These are phyloP conservation scores for Xylariaceae sp. DNA, from an alignment of 2,329 filamentous ascomycete species.

Conservation along the genomic window DNA sequence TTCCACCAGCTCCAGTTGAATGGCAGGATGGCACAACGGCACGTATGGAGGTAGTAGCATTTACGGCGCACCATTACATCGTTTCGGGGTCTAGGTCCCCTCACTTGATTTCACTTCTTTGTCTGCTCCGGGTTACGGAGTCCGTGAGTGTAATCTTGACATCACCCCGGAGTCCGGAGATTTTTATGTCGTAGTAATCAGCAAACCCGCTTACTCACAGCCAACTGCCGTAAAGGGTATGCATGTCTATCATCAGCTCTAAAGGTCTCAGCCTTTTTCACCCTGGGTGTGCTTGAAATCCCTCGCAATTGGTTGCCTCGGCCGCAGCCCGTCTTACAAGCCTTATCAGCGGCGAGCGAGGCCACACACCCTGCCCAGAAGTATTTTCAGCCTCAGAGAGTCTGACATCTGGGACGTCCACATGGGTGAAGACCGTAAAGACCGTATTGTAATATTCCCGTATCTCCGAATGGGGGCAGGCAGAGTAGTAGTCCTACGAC, in stretches of 20 bases:
- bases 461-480: no score
- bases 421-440: no score
- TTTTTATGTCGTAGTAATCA: conserved; percentile 18
- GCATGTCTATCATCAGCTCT: conserved; percentile 12
- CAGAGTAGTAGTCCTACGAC: no score
- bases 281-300: background rate
- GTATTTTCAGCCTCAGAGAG: conserved; percentile 1
- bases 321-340: conserved; percentile 8
- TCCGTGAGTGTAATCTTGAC: conserved; percentile 17
- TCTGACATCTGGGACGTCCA: no score
- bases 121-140: conserved; percentile 6
- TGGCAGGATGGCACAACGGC: no score
- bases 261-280: conserved; percentile 6
- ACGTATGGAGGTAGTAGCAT: no score
- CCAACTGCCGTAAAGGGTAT: conserved; percentile 13
- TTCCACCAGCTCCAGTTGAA: no score
- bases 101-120: no score
- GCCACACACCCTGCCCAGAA: no score
- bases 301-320: conserved; percentile 9
- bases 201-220: conserved; percentile 16
- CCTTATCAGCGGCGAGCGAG: conserved; percentile 4
- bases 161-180: conserved; percentile 13
- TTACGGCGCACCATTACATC: no score
- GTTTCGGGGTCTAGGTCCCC: no score
- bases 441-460: no score